These are phyloP conservation scores for Morella rubra DNA, from an alignment of 306 rosid species.

Conservation along the genomic window DNA sequence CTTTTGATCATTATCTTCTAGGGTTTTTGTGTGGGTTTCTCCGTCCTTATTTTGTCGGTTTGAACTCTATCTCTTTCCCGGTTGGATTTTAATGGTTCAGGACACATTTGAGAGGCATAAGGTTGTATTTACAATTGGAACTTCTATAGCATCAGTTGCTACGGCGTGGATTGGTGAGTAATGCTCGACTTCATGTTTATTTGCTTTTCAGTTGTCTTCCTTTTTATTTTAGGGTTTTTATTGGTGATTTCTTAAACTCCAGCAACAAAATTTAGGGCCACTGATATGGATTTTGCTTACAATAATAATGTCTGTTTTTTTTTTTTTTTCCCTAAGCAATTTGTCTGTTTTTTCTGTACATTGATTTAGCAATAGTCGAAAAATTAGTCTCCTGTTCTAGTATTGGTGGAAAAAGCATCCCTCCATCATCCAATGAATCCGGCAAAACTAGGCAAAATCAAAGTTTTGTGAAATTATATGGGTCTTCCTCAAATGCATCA, in stretches of 20 bases:
- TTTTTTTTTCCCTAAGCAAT: no score
- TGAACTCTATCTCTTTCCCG: neutral
- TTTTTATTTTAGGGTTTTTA: neutral
- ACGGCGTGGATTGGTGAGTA: conserved; percentile 80
- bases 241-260: neutral
- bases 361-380: neutral
- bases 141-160: conserved; percentile 84
- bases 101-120: conserved; percentile 80
- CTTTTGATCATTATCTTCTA: neutral
- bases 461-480: neutral
- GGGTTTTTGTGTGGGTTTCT: neutral
- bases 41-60: neutral
- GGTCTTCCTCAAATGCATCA: neutral
- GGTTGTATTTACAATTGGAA: conserved; percentile 82
- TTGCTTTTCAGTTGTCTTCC: conserved; percentile 1
- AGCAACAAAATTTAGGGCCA: neutral
- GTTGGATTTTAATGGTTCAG: conserved; percentile 32
- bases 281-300: neutral
- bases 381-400: neutral
- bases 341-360: neutral
- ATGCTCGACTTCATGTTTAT: neutral
- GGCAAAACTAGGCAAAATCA: neutral
- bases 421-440: neutral
- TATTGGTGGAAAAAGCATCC: neutral
- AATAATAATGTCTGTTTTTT: no score